Percentiles rank a stretch among this genome's conserved stretches.
These are phyloP conservation scores for Leishmania arabica DNA, from an alignment of 208 protist genomes.

Conservation along the genomic window DNA sequence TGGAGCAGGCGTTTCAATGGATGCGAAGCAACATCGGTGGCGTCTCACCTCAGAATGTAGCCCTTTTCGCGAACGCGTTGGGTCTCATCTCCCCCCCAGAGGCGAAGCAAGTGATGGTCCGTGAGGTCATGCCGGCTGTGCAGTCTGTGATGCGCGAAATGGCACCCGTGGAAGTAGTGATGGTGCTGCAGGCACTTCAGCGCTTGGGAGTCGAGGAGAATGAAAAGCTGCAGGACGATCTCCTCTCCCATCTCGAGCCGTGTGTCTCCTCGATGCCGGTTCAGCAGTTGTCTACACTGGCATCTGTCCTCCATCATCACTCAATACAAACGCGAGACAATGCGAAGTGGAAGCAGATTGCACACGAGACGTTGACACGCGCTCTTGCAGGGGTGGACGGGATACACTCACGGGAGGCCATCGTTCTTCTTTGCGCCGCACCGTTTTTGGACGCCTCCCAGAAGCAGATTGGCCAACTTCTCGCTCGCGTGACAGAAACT, in stretches of 20 bases:
- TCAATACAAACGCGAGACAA: constrained; percentile 39
- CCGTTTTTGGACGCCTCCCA: constrained; percentile 39
- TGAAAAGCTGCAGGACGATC: constrained; percentile 41
- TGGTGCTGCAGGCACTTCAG: constrained; percentile 83
- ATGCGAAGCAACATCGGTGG: constrained; percentile 59
- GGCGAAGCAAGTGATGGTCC: constrained; percentile 40
- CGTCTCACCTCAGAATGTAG: constrained; percentile 78
- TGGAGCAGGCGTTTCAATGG: constrained; percentile 69
- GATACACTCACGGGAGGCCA: constrained; percentile 77
- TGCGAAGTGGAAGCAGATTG: constrained; percentile 41
- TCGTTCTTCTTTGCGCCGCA: constrained; percentile 53
- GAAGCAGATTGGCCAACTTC: constrained; percentile 47
- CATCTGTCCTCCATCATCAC: constrained; percentile 41
- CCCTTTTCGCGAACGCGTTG: constrained; percentile 77
- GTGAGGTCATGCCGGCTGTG: constrained; percentile 51
- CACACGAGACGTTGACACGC: constrained; percentile 35
- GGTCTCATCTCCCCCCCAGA: constrained; percentile 43
- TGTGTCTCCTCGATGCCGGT: constrained; percentile 66
- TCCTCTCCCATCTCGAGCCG: constrained; percentile 53
- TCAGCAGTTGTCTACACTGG: constrained; percentile 76
- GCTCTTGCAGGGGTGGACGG: constrained; percentile 43
- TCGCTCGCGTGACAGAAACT: constrained; percentile 55
- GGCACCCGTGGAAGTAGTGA: constrained; percentile 82
- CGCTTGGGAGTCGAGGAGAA: constrained; percentile 44
- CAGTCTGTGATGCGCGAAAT: constrained; percentile 58